Evolutionary conservation across 2,329 filamentous ascomycete genomes (phyloP), one percentile per base, ranked within the genome.

Genomic region (Raffaelea albimanens): DNA sequence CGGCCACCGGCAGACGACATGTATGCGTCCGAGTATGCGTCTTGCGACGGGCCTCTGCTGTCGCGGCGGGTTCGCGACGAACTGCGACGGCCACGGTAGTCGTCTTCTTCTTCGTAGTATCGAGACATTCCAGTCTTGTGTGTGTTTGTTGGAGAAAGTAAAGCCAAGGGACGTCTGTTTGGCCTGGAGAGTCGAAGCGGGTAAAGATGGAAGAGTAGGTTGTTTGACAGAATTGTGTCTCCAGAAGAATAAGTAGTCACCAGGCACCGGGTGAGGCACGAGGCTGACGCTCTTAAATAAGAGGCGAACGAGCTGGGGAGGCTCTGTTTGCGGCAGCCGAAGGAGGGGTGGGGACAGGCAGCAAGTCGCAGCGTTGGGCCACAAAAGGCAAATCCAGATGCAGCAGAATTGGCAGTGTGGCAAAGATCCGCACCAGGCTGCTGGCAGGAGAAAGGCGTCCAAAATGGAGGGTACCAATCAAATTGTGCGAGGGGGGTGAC

Each of bases 91-190:
- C 34, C 31, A 29, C 48, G 50, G 13, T 41, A 11, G 64, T 51
- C 54, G 63, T 67, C 18, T 61, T 64, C 16, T 56, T 65, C 50
- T 59, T 58, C 51, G 61, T 55, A 2, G 66, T 63, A 44, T 67
- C 59, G 25, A 59, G 25, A 29, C 25, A 29, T 29, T 7, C 13
- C 59, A n/a, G n/a, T n/a, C n/a, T n/a, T n/a, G n/a, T n/a, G n/a
- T n/a, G n/a, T n/a, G n/a, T n/a, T n/a, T n/a, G n/a, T n/a, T n/a
- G n/a, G n/a, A n/a, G n/a, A n/a, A n/a, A n/a, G n/a, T n/a, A n/a
- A n/a, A n/a, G n/a, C n/a, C n/a, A n/a, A n/a, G n/a, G n/a, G n/a
- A n/a, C n/a, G n/a, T n/a, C n/a, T n/a, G n/a, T n/a, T n/a, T n/a
- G n/a, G n/a, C n/a, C n/a, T n/a, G n/a, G n/a, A n/a, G n/a, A n/a